Evolutionary conservation across 169 alveolate species (phyloP), one percentile per base, ranked within the genome.

Genomic region (Besnoitia besnoiti): DNA sequence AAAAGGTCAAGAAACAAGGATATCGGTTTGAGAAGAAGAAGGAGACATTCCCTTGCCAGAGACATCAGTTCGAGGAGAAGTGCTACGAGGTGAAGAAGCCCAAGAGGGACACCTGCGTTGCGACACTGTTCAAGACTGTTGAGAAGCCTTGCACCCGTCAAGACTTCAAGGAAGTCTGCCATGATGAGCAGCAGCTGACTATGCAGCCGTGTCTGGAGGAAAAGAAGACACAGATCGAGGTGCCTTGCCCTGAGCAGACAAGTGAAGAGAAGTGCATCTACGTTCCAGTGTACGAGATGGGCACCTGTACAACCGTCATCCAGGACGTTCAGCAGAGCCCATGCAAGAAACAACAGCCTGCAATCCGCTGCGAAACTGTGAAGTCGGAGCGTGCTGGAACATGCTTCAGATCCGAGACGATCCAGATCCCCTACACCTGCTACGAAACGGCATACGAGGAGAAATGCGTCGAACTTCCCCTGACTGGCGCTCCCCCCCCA

Each of bases 371-470:
- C 75, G 79, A 91, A n/a, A 39, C 62, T 12, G 76, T 73, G 7
- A 51, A 82, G 2, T 80, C 85, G 27, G 91, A 82, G 27, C 42
- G 94, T 3, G 85, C 59, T n/a, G 91, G 87, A 47, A 91, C 94
- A 0, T 91, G 94, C 80, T 91, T 91, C 91, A 44, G 77, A 77
- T 50, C 90, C 21, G 94, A 84, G 44, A 84, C 87, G 12, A 85
- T 82, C n/a, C 59, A 75, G 37, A 85, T 85, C 44, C 94, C 94
- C 40, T 91, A 80, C 91, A 91, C 94, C 42, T 91, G 94, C 91
- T 91, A 80, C 50, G 94, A 91, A 47, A 59, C 85, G 0, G 94
- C 85, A 35, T 91, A 40, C n/a, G 85, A 91, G 90, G 91, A 91
- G 89, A 87, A 82, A 35, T 91, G 94, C 35, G 85, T 91, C 33